These are phyloP conservation scores for Colletotrichum sp. DNA, from an alignment of 2,329 filamentous ascomycete species.

Conservation along the genomic window DNA sequence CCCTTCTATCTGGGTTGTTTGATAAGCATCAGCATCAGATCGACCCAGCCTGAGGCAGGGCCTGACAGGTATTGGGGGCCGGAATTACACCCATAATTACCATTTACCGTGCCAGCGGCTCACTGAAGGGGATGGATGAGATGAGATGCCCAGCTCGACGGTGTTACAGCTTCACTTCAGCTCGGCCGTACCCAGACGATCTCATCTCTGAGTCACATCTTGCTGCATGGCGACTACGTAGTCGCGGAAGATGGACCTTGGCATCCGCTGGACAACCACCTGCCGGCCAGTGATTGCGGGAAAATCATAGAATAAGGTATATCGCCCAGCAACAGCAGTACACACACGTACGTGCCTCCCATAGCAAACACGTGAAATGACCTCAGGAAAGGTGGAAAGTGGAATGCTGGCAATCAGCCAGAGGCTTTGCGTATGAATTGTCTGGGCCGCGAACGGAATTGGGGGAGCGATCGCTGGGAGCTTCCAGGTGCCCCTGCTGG, in stretches of 20 bases:
- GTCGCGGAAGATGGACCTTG: neutral
- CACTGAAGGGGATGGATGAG: neutral
- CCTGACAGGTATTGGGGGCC: neutral
- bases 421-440: neutral
- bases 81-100: neutral
- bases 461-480: neutral
- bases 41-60: neutral
- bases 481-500: neutral
- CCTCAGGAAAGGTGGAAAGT: neutral
- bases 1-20: neutral
- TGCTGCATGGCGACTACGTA: neutral
- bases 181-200: neutral
- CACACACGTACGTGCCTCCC: neutral
- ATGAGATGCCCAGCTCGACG: neutral
- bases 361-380: slow-evolving; percentile 2
- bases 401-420: slow-evolving; percentile 17
- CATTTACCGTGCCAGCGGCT: neutral
- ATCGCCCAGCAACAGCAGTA: neutral
- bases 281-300: neutral
- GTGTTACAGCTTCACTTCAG: neutral
- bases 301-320: neutral
- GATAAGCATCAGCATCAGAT: neutral
- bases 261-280: neutral
- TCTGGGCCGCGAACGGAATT: neutral
- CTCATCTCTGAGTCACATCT: neutral